Evolutionary conservation across 306 rosid genomes (phyloP).

Genomic region (Medicago truncatula): MtrunA17r5.0-ANR NC_053049.1:797001-797500

Average conservation of each 20-base stretch:
- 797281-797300: constrained; percentile 44
- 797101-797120: neutral
- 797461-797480: constrained; percentile 61
- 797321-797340: constrained; percentile 35
- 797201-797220: constrained; percentile 4
- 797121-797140: too few species aligned
- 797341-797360: constrained; percentile 42
- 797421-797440: constrained; percentile 29
- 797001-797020: too few species aligned
- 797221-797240: constrained; percentile 57
- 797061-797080: neutral
- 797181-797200: neutral
- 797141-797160: neutral
- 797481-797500: constrained; percentile 40
- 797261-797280: constrained; percentile 20
- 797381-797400: neutral
- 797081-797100: neutral
- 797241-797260: constrained; percentile 66
- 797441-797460: constrained; percentile 55
- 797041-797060: neutral
- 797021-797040: too few species aligned
- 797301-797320: constrained; percentile 44
- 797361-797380: constrained; percentile 18
- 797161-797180: neutral
- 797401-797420: neutral